Percentiles rank a stretch among this genome's conserved stretches.
These are phyloP conservation scores for Fusarium sp. DNA, from an alignment of 2,329 filamentous ascomycete genomes.

Conservation along the genomic window DNA sequence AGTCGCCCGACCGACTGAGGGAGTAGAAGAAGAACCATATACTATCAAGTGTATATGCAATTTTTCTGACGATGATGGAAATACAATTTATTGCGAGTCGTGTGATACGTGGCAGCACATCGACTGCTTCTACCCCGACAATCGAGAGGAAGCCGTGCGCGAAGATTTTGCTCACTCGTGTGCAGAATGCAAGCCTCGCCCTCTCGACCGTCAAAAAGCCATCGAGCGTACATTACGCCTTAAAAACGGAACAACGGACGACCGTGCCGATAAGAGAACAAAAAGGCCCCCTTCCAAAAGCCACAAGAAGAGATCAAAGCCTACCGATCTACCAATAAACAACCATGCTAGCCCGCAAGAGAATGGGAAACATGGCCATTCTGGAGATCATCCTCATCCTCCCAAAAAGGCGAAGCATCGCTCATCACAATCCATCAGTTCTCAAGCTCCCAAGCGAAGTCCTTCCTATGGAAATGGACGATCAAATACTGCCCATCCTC, in stretches of 20 bases:
- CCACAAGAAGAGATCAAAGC: slow-evolving; percentile 90
- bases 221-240: slow-evolving; percentile 77
- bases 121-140: slow-evolving; percentile 88
- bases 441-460: slow-evolving; percentile 73
- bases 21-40: slow-evolving; percentile 81
- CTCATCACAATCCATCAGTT: slow-evolving; percentile 79
- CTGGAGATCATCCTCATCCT: slow-evolving; percentile 65
- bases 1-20: slow-evolving; percentile 62
- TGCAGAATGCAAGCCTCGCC: slow-evolving; percentile 85
- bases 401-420: slow-evolving; percentile 89
- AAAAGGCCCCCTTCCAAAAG: slow-evolving; percentile 83
- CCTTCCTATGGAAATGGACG: slow-evolving; percentile 74
- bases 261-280: slow-evolving; percentile 74
- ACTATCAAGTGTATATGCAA: slow-evolving; percentile 98
- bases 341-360: slow-evolving; percentile 73
- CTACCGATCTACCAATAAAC: slow-evolving; percentile 74
- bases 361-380: slow-evolving; percentile 60
- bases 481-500: slow-evolving; percentile 68
- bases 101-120: slow-evolving; percentile 99
- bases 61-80: slow-evolving; percentile 94
- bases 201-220: slow-evolving; percentile 79
- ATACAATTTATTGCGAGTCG: slow-evolving; percentile 94
- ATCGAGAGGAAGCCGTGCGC: slow-evolving; percentile 78
- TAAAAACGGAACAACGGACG: slow-evolving; percentile 58
- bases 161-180: slow-evolving; percentile 85